These are phyloP conservation scores for Ambrosiella cleistominuta DNA, from an alignment of 2,329 filamentous ascomycete genomes.

Conservation along the genomic window DNA sequence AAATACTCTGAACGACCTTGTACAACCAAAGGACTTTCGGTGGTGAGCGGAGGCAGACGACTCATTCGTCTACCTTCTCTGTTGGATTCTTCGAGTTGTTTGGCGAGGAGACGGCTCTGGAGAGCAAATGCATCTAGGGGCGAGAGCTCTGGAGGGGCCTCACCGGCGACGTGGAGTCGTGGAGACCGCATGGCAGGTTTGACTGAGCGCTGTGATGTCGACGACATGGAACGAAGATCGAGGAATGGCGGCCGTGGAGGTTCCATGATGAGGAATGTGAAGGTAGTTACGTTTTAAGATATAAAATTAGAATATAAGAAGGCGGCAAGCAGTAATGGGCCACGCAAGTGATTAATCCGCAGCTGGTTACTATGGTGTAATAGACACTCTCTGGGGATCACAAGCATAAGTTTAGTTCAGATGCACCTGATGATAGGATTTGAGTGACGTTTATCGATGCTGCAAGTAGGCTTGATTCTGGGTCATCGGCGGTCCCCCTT, in stretches of 20 bases:
- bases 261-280: constrained; percentile 25
- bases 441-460: neutral
- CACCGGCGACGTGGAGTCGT: constrained; percentile 58
- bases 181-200: constrained; percentile 48
- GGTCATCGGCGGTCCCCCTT: neutral
- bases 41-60: constrained; percentile 64
- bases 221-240: constrained; percentile 41
- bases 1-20: constrained; percentile 68
- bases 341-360: neutral
- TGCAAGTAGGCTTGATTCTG: too few relatives aligned
- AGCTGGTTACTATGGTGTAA: neutral
- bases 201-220: constrained; percentile 28
- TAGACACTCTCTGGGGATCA: neutral
- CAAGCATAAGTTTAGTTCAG: neutral
- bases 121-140: constrained; percentile 89
- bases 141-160: constrained; percentile 75
- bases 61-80: constrained; percentile 65
- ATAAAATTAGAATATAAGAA: constrained; percentile 1
- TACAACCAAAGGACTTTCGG: constrained; percentile 60
- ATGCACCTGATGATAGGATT: neutral
- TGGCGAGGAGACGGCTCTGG: constrained; percentile 74
- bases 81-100: constrained; percentile 65
- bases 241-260: constrained; percentile 36
- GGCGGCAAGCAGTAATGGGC: neutral
- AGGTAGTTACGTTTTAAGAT: neutral